Percentiles rank a stretch among this genome's conserved stretches.
These are phyloP conservation scores for Castanopsis chinensis DNA, from an alignment of 306 rosid species.

Conservation along the genomic window DNA sequence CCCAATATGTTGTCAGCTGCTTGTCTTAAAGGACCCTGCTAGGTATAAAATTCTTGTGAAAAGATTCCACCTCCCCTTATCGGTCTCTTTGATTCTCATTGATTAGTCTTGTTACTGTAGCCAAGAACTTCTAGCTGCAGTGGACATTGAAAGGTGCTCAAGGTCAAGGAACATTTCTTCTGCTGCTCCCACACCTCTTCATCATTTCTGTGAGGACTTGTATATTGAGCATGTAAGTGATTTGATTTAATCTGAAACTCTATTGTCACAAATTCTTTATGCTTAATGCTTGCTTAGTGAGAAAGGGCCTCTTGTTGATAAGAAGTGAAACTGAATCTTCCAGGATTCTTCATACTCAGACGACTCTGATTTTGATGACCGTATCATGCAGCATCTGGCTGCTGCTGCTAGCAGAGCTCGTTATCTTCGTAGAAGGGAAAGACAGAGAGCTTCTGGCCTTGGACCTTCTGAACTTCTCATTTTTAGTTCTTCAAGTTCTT, in stretches of 20 bases:
- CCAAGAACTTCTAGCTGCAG: conserved; percentile 80
- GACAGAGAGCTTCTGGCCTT: conserved; percentile 53
- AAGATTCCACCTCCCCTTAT: not conserved
- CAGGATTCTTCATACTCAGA: conserved; percentile 73
- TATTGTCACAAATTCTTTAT: not conserved
- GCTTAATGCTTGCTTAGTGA: conserved; percentile 6
- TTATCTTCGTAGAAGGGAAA: conserved; percentile 51
- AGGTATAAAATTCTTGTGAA: conserved; percentile 42
- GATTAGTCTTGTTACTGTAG: conserved; percentile 32
- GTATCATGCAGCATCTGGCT: conserved; percentile 69
- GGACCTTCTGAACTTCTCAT: conserved; percentile 51
- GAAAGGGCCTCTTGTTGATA: conserved; percentile 11
- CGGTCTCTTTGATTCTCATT: conserved; percentile 13
- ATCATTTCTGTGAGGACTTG: conserved; percentile 28
- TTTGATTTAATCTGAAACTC: not conserved
- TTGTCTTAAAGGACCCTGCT: conserved; percentile 76
- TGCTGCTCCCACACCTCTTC: conserved; percentile 34
- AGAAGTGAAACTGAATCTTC: conserved; percentile 11
- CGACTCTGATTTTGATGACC: conserved; percentile 69
- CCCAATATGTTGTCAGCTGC: conserved; percentile 88
- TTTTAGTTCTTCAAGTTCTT: conserved; percentile 27
- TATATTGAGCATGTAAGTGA: conserved; percentile 52
- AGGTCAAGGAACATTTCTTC: conserved; percentile 46
- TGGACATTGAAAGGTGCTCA: conserved; percentile 52
- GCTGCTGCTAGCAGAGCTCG: conserved; percentile 63